Percentiles rank a stretch among this genome's conserved stretches.
phyloP scores from a whole-genome alignment of 257 asterid species.

The Echium plantagineum region DNA sequence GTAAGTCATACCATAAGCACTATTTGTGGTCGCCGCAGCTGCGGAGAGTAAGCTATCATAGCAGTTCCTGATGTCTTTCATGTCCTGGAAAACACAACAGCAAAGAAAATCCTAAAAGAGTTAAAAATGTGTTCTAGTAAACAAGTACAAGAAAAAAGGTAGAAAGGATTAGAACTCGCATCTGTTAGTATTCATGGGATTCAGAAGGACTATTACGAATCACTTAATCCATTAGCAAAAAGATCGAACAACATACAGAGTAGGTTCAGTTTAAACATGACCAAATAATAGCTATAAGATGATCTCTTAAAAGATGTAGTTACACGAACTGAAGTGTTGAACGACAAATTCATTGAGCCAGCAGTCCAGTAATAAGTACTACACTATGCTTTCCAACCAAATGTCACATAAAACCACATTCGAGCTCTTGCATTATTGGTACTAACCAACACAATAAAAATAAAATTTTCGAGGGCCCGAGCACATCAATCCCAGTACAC shows the following conservation, averaged over 20 bases:
- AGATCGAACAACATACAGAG: not conserved
- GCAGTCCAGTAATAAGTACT: too few relatives aligned
- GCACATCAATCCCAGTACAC: not conserved
- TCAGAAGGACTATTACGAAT: not conserved
- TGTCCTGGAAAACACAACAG: constrained; percentile 42
- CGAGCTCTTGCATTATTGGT: not conserved
- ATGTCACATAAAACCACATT: not conserved
- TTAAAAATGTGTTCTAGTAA: constrained; percentile 7
- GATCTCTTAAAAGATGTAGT: not conserved
- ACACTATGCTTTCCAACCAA: not conserved
- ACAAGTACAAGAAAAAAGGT: not conserved
- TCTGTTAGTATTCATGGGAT: not conserved
- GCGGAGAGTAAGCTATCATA: constrained; percentile 89
- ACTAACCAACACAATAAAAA: not conserved
- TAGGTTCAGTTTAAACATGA: not conserved
- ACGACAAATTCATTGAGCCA: too few relatives aligned
- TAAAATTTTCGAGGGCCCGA: not conserved
- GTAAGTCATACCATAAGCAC: constrained; percentile 65
- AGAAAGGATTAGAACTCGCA: not conserved
- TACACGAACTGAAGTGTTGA: not conserved
- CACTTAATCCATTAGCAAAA: not conserved
- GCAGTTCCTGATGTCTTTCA: constrained; percentile 88
- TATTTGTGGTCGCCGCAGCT: constrained; percentile 89
- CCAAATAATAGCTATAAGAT: not conserved
- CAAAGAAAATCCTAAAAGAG: constrained; percentile 7